Evolutionary conservation across 352 stramenopile species (phyloP), one percentile per base, ranked within the genome.

Genomic region (Globisporangium middletonii): DNA sequence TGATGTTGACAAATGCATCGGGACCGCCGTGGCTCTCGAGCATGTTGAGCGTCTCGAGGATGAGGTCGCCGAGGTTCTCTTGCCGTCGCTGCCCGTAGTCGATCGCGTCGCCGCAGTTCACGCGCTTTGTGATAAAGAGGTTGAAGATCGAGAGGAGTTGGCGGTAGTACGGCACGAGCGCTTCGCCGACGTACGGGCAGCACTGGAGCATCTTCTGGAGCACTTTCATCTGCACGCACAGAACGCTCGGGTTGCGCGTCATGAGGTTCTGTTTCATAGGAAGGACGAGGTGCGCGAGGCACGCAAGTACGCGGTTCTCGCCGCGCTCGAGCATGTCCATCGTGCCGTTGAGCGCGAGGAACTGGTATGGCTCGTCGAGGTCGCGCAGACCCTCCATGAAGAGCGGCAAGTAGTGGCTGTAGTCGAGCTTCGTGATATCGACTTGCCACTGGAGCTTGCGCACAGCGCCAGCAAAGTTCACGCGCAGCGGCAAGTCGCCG

Each of bases 1-100:
- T 99, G 62, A 97, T 97, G 71, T 97, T 97, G 62, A 96, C 86
- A 55, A 96, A 97, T 0, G 91, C 91, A 35, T 97, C 82, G 0
- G 79, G 60, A 0, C 91, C 91, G 3, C 91, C 91, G 27, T 84
- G 67, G 47, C 69, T 81, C 60, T 97, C 91, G 28, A 97, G 73
- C n/a, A 96, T 60, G 50, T 95, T 77, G 38, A 97, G 75, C 26
- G 91, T 97, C 53, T 97, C 79, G 26, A 88, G 67, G 58, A 97
- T 94, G 45, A 96, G 68, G 53, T 96, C 86, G 35, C 89, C 91
- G 11, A 97, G 63, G 53, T 97, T 91, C 49, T 94, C 83, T 35
- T 92, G 80, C 30, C 89, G 83, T 35, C 88, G 80, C 64, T 98
- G 92, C 1, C 67, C 84, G 55, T 97, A 98, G 70, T 98, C 89